A percentile compares a stretch with the other conserved stretches of the same genome.
phyloP scores from a whole-genome alignment of 2,329 filamentous ascomycete species.

The Pseudohalonectria lignicola region DNA sequence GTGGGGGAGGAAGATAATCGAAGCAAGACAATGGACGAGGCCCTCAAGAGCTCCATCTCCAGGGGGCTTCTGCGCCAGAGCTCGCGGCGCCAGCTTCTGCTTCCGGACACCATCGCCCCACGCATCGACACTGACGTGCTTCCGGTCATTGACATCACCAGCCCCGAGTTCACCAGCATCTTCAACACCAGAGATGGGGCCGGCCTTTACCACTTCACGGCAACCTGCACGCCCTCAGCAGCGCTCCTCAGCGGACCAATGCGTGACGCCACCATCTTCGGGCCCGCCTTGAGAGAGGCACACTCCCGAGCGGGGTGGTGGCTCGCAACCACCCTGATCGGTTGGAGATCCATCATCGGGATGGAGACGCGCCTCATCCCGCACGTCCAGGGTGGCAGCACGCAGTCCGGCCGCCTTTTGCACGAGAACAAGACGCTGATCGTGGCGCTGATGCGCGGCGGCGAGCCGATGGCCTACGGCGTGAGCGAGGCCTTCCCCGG shows the following conservation, averaged over 20 bases:
- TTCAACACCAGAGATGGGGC: too few relatives aligned
- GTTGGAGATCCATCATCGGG: slow-evolving; percentile 34
- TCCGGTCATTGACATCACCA: too few relatives aligned
- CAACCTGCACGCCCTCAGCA: slow-evolving; percentile 27
- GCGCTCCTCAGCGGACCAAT: slow-evolving; percentile 42
- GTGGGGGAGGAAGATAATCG: slow-evolving; percentile 33
- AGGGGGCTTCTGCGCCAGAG: too few relatives aligned
- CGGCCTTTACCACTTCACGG: too few relatives aligned
- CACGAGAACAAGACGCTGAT: slow-evolving; percentile 40
- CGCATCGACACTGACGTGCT: too few relatives aligned
- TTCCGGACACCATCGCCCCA: too few relatives aligned
- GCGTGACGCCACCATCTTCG: slow-evolving; percentile 33
- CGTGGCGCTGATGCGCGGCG: slow-evolving; percentile 51
- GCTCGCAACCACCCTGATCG: slow-evolving; percentile 36
- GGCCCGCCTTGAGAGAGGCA: slow-evolving; percentile 32
- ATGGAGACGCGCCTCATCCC: slow-evolving; percentile 33
- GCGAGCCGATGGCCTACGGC: slow-evolving; percentile 50
- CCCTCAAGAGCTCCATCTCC: slow-evolving; percentile 29
- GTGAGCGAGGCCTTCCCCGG: slow-evolving; percentile 39
- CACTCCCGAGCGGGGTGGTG: slow-evolving; percentile 40
- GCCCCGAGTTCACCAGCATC: too few relatives aligned
- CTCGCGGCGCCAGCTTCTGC: too few relatives aligned
- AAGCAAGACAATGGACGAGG: slow-evolving; percentile 40
- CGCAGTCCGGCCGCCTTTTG: too few relatives aligned
- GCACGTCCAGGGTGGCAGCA: slow-evolving; percentile 47